A percentile compares a stretch with the other conserved stretches of the same genome.
Conservation (phyloP, 345 rosid genomes). For the Carallia pectinifolia region DNA sequence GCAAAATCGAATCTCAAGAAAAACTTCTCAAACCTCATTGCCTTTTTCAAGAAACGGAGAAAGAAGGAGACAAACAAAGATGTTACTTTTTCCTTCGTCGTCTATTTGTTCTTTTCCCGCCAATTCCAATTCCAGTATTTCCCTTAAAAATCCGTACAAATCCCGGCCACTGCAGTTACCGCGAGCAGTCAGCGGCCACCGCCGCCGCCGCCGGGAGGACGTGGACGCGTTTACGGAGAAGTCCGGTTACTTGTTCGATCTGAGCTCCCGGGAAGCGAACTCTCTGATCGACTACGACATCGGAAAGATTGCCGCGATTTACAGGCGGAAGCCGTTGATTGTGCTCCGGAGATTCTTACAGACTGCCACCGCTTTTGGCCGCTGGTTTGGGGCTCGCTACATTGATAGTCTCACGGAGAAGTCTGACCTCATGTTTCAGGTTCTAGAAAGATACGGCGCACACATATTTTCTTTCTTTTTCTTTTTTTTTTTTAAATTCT, state of each 20-base stretch:
- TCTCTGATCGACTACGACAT: conserved; percentile 55
- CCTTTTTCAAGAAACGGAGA: too few species aligned
- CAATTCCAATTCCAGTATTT: conserved; percentile 17
- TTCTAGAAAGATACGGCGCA: conserved; percentile 5
- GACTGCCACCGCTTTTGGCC: conserved; percentile 62
- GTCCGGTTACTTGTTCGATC: conserved; percentile 78
- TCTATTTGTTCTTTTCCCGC: conserved; percentile 44
- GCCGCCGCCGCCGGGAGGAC: conserved; percentile 20
- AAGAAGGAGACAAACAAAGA: not conserved
- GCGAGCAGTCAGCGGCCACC: conserved; percentile 11
- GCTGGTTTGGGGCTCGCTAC: conserved; percentile 71
- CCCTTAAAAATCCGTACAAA: not conserved
- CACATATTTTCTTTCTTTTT: not conserved
- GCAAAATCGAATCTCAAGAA: too few species aligned
- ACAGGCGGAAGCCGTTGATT: conserved; percentile 63
- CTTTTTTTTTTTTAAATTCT: not conserved
- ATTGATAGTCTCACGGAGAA: conserved; percentile 61
- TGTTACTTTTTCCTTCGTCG: conserved; percentile 28
- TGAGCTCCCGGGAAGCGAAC: conserved; percentile 60
- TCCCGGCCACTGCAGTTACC: conserved; percentile 6
- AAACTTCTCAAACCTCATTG: too few species aligned
- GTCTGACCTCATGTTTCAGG: conserved; percentile 75
- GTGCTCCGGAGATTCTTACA: conserved; percentile 72
- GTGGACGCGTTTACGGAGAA: conserved; percentile 73
- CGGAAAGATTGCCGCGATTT: conserved; percentile 47